Percentiles rank a stretch among this genome's conserved stretches.
Evolutionary conservation across 2,329 filamentous ascomycete species (phyloP).

Genomic region (Trichophyton schoenleinii): DNA sequence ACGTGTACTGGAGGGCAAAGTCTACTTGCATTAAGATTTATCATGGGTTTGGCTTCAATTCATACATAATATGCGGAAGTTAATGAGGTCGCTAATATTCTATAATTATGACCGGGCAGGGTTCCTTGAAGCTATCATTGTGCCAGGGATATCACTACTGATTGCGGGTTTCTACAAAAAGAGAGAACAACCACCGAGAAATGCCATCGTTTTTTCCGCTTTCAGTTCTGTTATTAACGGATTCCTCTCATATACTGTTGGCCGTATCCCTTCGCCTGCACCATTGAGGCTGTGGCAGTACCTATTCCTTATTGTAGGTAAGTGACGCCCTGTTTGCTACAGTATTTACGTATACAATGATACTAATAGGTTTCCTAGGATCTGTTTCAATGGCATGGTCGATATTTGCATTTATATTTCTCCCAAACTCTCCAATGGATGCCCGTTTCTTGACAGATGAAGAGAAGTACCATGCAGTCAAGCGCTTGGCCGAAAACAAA

Average conservation of each 20-base stretch:
- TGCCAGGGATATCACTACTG: slow-evolving; percentile 25
- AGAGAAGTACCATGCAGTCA: slow-evolving; percentile 41
- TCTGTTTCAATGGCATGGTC: slow-evolving; percentile 40
- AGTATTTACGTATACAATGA: neutral
- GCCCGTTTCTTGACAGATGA: slow-evolving; percentile 45
- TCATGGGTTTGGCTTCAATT: slow-evolving; percentile 20
- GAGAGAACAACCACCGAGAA: slow-evolving; percentile 26
- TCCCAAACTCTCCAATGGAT: slow-evolving; percentile 42
- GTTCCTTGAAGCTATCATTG: slow-evolving; percentile 25
- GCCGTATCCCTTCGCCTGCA: slow-evolving; percentile 36
- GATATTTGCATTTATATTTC: slow-evolving; percentile 42
- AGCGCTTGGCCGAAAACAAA: slow-evolving; percentile 27
- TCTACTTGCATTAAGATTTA: slow-evolving; percentile 30
- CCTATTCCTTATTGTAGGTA: slow-evolving; percentile 44
- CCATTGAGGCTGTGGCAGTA: slow-evolving; percentile 42
- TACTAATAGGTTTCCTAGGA: slow-evolving; percentile 4
- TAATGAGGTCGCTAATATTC: neutral
- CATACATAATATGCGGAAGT: neutral
- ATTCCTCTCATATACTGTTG: slow-evolving; percentile 39
- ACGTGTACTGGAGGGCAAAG: slow-evolving; percentile 38
- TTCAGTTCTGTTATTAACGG: slow-evolving; percentile 22
- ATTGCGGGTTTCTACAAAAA: slow-evolving; percentile 30
- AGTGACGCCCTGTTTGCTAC: neutral
- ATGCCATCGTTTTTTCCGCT: slow-evolving; percentile 28
- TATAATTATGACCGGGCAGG: slow-evolving; percentile 6